Evolutionary conservation across 495 filamentous ascomycete species (phyloP), one percentile per base, ranked within the genome.

Genomic region (Tetracladium marchalianum): DNA sequence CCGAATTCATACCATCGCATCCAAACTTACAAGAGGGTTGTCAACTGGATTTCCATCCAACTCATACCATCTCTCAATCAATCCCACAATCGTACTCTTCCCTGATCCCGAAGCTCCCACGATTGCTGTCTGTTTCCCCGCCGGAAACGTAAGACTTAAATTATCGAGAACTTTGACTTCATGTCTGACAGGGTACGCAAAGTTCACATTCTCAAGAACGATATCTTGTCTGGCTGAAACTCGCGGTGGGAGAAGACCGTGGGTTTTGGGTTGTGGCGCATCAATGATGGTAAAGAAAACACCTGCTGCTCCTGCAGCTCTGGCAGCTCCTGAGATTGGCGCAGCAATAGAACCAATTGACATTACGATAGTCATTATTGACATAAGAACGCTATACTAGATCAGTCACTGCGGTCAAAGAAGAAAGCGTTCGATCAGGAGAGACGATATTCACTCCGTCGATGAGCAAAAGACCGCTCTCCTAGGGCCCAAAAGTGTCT

Each of bases 121-220:
- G 39, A 96, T 71, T n/a, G 89, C 87, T 13, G 84, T 85, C 13
- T 80, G 80, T 58, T 92, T 87, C 1, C 90, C 88, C 5, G 87
- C 80, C 5, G 82, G 80, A 11, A 85, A 68, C 0, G 56, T 62
- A 5, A 84, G 47, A 36, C 61, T 67, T 17, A 84, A 54, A n/a
- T 74, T 55, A 38, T 71, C 64, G 0, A 76, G 62, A 0, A 84
- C 71, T 33, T 68, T 75, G 31, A 78, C 60, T 32, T 79, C 71
- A 1, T 78, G 71, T 22, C 82, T 64, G 6, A 78, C 73, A 3
- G 82, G 78, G 50, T 87, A 88, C 0, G 76, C 66, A 53, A 85
- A 85, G 12, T 69, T 68, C 16, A 85, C 66, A 42, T 81, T 62
- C 34, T 69, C 52, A 16, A 85, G 67, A 0, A 73, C 64, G 39